Conservation (phyloP, 345 rosid genomes). For the Eucalyptus leucophloia region DNA sequence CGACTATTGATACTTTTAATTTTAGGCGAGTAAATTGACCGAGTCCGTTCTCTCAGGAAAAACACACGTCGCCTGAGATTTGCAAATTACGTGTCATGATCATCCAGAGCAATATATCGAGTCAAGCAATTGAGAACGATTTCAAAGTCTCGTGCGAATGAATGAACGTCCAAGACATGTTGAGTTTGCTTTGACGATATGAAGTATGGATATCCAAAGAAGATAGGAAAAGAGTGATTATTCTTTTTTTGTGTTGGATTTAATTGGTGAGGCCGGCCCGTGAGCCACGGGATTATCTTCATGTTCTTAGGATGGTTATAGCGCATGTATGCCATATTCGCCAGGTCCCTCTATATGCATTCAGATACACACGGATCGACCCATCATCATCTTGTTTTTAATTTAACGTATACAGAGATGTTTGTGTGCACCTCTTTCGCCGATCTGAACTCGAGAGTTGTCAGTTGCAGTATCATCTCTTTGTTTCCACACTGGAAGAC, state of each 20-base stretch:
- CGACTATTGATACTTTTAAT: not conserved
- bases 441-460: not conserved
- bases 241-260: not conserved
- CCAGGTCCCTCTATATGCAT: not conserved
- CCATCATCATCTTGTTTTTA: not conserved
- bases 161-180: not conserved
- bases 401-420: not conserved
- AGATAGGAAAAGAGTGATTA: not conserved
- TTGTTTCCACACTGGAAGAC: not conserved
- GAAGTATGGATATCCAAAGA: not conserved
- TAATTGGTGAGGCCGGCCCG: not conserved
- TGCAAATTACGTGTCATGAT: not conserved
- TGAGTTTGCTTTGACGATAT: not conserved
- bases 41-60: not conserved
- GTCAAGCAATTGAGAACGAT: not conserved
- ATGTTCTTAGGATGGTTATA: not conserved
- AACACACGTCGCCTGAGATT: not conserved
- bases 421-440: not conserved
- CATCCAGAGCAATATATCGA: not conserved
- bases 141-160: not conserved
- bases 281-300: not conserved
- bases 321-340: not conserved
- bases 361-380: not conserved
- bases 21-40: not conserved
- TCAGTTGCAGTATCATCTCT: not conserved